These are phyloP conservation scores for Backusella tuberculispora DNA, from an alignment of 192 early-diverging fungal genomes.

Conservation along the genomic window DNA sequence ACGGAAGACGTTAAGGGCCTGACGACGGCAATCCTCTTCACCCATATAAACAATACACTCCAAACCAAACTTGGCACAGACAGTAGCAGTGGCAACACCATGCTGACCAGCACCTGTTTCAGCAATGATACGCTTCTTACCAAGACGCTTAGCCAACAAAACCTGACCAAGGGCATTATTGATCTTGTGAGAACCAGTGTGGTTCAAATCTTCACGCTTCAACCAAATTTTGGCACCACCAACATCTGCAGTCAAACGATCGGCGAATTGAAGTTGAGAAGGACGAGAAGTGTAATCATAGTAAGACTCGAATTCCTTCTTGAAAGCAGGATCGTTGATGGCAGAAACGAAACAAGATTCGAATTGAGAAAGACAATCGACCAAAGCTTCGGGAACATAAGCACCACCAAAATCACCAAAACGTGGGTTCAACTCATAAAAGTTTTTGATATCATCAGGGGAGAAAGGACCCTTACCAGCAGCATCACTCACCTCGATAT, in stretches of 20 bases:
- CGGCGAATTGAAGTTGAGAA: conserved; percentile 86
- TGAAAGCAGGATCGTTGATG: conserved; percentile 88
- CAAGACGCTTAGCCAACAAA: conserved; percentile 91
- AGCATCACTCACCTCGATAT: conserved; percentile 20
- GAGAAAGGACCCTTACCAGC: conserved; percentile 23
- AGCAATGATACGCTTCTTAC: conserved; percentile 97
- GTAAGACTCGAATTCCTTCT: conserved; percentile 87
- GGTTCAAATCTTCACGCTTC: conserved; percentile 98
- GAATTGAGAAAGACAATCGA: conserved; percentile 91
- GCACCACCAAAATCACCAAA: conserved; percentile 97
- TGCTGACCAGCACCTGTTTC: conserved; percentile 99
- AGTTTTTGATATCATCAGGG: conserved; percentile 23
- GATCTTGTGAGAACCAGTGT: conserved; percentile 99
- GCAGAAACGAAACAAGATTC: conserved; percentile 82
- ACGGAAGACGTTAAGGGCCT: conserved; percentile 95
- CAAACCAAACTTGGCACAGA: conserved; percentile 97
- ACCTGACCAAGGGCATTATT: conserved; percentile 98
- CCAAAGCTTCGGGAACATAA: conserved; percentile 97
- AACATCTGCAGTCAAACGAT: conserved; percentile 75
- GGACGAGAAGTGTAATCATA: conserved; percentile 94
- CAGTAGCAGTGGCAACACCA: conserved; percentile 96
- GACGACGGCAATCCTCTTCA: conserved; percentile 90
- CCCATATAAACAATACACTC: conserved; percentile 99
- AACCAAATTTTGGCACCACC: conserved; percentile 94
- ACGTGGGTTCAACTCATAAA: conserved; percentile 69